Base-by-base conservation (phyloP, 148 eudicot species). In the Rhododendron griersonianum region DNA sequence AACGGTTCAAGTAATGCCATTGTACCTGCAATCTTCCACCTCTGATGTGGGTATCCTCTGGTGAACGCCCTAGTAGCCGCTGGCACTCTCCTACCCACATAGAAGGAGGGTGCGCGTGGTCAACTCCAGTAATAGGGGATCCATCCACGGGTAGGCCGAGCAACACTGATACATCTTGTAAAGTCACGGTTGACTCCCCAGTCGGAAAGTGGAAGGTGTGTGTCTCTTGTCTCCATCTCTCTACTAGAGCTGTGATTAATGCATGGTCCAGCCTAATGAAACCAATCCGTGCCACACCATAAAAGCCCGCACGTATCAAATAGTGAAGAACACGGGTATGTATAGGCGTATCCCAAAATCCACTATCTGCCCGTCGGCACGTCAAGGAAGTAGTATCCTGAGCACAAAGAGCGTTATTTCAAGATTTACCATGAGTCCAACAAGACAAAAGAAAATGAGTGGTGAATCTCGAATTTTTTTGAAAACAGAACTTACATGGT, bases 181-280 rank as follows among this genome's bases (percentile, higher is more conserved):
- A 67, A 45, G 87, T 86, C 9, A 86, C 19, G 2, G 87, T 86
- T 25, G 84, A 44, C 67, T 86, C 84, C 1, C 87, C 79, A 10
- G 81, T 59, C 2, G 35, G 33, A 63, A 86, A 30, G 65, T 86
- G 84, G 15, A 86, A 86, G 35, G 67, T 45, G 23, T 86, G 87
- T 3, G 87, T 86, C 67, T 86, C 84, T 11, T 81, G 79, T 69
- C 87, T 44, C 87, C 87, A 86, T 25, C 80, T n/a, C 84, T 86
- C 87, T 1, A 86, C 83, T 8, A 86, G 47, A 15, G 84, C 84
- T 7, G 78, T 86, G 48, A 80, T 80, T 8, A 81, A 15, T 11
- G 30, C 63, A 15, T 63, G 45, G 41, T 86, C 85, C 16, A 86
- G 35, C 79, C 45, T 75, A 39, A 75, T 67, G 74, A 67, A 67